phyloP scores from a whole-genome alignment of 2,329 filamentous ascomycete species.

The Fusarium xylarioides region DNA sequence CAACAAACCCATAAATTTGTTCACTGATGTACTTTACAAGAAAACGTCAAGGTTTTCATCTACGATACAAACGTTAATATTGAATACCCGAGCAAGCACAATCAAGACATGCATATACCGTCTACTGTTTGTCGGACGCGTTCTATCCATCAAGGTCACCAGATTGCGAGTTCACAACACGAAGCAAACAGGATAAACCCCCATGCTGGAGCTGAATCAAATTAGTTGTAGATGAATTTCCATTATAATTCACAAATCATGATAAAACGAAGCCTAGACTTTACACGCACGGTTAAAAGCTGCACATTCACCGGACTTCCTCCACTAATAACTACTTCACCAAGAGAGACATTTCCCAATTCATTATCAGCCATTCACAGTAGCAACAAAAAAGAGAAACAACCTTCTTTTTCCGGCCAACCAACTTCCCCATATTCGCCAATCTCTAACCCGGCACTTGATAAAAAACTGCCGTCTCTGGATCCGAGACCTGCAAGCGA shows the following conservation, averaged over 20 bases:
- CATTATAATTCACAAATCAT: not conserved
- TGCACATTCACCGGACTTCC: not conserved
- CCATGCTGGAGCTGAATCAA: no score
- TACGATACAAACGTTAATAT: no score
- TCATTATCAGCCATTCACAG: not conserved
- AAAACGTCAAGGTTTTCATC: not conserved
- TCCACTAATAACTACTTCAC: not conserved
- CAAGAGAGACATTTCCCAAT: not conserved
- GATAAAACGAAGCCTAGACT: not conserved
- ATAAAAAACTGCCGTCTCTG: not conserved
- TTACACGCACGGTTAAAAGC: accelerated
- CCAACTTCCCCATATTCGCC: not conserved
- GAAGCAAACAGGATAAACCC: no score
- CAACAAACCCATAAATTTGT: accelerated
- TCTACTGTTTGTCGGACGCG: not conserved
- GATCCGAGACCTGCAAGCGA: conserved; percentile 9
- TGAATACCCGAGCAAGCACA: not conserved
- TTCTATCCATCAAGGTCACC: not conserved
- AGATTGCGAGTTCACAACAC: not conserved
- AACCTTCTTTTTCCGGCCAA: conserved; percentile 2
- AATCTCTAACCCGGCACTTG: conserved; percentile 4
- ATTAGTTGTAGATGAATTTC: accelerated
- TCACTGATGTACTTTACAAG: not conserved
- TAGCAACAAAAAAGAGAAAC: not conserved
- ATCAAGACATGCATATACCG: no score